These are phyloP conservation scores for Vitis hybrid DNA, from an alignment of 177 flowering plant species.

Conservation along the genomic window DNA sequence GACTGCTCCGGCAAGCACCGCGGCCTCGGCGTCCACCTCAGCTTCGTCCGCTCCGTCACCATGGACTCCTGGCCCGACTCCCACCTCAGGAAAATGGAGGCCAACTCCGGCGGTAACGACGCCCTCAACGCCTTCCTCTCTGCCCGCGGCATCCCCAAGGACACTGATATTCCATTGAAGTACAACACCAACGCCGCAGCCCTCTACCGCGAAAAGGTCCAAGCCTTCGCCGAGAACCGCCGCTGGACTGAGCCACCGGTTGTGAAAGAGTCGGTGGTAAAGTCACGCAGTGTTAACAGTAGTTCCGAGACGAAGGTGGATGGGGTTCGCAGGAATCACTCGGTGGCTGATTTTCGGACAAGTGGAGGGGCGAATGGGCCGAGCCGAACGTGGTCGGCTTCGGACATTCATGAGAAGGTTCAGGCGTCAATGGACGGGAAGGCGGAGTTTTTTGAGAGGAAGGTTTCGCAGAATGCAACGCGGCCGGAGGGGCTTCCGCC, in stretches of 20 bases:
- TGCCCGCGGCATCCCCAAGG: conserved; percentile 67
- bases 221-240: conserved; percentile 75
- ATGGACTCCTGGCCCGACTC: conserved; percentile 99
- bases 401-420: conserved; percentile 58
- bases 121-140: conserved; percentile 62
- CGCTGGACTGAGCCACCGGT: conserved; percentile 83
- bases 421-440: conserved; percentile 88
- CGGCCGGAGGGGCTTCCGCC: conserved; percentile 89
- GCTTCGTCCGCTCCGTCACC: conserved; percentile 95
- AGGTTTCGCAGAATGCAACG: conserved; percentile 71
- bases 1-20: conserved; percentile 99
- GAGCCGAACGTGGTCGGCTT: conserved; percentile 62
- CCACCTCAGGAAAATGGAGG: conserved; percentile 93
- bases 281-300: no score
- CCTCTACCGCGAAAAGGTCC: conserved; percentile 70
- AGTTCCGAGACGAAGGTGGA: no score
- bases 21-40: conserved; percentile 96
- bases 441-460: conserved; percentile 73
- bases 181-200: conserved; percentile 80
- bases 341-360: no score
- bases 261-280: conserved; percentile 45
- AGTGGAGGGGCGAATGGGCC: conserved; percentile 34
- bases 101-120: conserved; percentile 71
- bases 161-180: conserved; percentile 79
- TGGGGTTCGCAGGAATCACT: no score